These are phyloP conservation scores for Botrytis pseudocinerea DNA, from an alignment of 2,329 filamentous ascomycete species.

Conservation along the genomic window DNA sequence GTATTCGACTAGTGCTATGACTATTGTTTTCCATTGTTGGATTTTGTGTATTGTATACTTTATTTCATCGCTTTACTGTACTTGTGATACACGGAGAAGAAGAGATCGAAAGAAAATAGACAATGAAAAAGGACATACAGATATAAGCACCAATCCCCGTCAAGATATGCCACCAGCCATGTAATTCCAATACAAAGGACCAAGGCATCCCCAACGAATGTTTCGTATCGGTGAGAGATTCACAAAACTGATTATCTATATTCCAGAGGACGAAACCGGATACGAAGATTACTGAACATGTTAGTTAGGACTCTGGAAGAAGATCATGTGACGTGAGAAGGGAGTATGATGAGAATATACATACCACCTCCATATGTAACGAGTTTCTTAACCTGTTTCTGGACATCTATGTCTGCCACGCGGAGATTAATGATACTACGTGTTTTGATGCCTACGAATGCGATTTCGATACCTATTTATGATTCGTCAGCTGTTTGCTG, in stretches of 20 bases:
- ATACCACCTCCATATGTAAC: conserved; percentile 35
- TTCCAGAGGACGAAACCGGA: conserved; percentile 57
- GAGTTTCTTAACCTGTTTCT: conserved; percentile 34
- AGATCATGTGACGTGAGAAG: background rate
- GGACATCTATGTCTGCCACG: conserved; percentile 32
- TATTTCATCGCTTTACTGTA: background rate
- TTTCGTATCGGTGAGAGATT: conserved; percentile 48
- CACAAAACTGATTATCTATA: conserved; percentile 56
- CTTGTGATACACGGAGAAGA: background rate
- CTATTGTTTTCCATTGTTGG: conserved; percentile 25
- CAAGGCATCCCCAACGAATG: conserved; percentile 52
- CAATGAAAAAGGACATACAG: conserved; percentile 30
- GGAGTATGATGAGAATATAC: background rate
- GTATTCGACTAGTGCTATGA: conserved; percentile 41
- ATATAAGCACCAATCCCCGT: conserved; percentile 55
- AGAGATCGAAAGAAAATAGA: background rate
- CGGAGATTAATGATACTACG: conserved; percentile 35
- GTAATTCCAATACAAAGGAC: conserved; percentile 58
- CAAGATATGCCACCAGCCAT: conserved; percentile 65
- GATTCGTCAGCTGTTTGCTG: background rate
- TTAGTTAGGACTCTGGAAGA: background rate
- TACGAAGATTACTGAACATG: conserved; percentile 41
- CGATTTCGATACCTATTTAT: conserved; percentile 31
- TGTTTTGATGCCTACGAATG: conserved; percentile 32
- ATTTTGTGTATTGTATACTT: background rate